Conservation (phyloP, 176 grass and related monocot species). For the Pontederia crassipes region DNA sequence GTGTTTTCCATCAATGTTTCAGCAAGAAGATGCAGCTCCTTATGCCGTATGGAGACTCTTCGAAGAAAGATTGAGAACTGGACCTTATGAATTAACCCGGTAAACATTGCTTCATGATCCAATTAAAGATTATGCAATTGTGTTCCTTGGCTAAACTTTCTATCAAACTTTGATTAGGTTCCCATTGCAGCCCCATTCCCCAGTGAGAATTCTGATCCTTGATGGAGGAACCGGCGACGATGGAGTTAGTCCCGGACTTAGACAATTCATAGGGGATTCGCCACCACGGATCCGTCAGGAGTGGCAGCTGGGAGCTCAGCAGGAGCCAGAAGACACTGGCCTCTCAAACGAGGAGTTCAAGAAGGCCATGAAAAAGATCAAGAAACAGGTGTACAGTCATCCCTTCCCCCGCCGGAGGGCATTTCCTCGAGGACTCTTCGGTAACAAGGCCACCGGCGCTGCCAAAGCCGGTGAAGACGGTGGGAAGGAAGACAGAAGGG, state of each 20-base stretch:
- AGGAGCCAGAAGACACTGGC: slow-evolving; percentile 6
- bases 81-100: slow-evolving; percentile 30
- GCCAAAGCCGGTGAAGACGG: background rate
- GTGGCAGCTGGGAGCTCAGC: slow-evolving; percentile 25
- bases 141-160: background rate
- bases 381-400: slow-evolving; percentile 21
- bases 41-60: slow-evolving; percentile 29
- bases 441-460: background rate
- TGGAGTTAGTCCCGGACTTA: slow-evolving; percentile 24
- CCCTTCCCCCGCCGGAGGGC: slow-evolving; percentile 16
- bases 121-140: no score
- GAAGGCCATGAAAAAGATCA: slow-evolving; percentile 31
- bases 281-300: slow-evolving; percentile 34
- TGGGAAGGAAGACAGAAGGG: slow-evolving; percentile 13
- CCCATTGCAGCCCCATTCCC: slow-evolving; percentile 28
- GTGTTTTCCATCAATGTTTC: background rate
- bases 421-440: slow-evolving; percentile 29
- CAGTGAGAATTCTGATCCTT: slow-evolving; percentile 20
- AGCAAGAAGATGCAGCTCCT: slow-evolving; percentile 23
- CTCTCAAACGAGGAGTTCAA: slow-evolving; percentile 36
- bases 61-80: slow-evolving; percentile 37
- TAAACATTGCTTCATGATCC: background rate
- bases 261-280: slow-evolving; percentile 29
- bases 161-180: slow-evolving; percentile 18
- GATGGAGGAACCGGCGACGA: background rate